Base-by-base conservation (phyloP, 2,329 filamentous ascomycete species). In the Aureobasidium sp. region DNA sequence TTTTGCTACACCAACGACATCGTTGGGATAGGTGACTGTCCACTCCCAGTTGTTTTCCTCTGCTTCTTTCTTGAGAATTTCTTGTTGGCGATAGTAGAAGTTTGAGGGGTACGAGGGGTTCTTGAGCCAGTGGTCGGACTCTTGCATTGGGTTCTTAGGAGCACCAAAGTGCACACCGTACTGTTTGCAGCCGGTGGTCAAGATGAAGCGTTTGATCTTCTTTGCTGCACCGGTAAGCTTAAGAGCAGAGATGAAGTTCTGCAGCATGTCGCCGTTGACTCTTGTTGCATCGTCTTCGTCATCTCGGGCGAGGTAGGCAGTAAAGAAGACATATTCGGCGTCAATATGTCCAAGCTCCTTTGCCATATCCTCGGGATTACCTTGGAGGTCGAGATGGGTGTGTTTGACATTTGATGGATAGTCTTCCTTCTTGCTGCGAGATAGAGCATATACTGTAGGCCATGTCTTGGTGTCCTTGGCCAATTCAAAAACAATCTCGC, bases 61-160 rank as follows among this genome's bases (percentile, higher is more conserved):
- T 29, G 70, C 71, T 17, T 68, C 71, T 0, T 74, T 67, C 20
- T 67, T 64, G 2, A 82, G 69, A 60, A 80, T 76, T 27, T 74
- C 70, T 66, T 83, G 77, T 67, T 82, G 80, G 39, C 71, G 67
- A 66, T 81, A 82, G 68, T 83, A 83, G 67, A 82, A 83, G 68
- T 80, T 83, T 2, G 75, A 74, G 4, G 75, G 75, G 36, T 70
- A 66, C 13, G 72, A 70, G 3, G 57, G 56, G 2, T 71, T 72
- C 9, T 74, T 73, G 4, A 81, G 70, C 74, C 76, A 77, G 1
- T 75, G 75, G 61, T 80, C 78, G 15, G 73, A 70, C 66, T 83
- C 79, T 12, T 73, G 66, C 72, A 82, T 76, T 1, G 79, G 80
- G 64, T 76, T 75, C 63, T 81, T 81, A 15, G 72, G 68, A 10